Base-by-base conservation (phyloP, 306 rosid genomes). In the Boehmeria nivea region DNA sequence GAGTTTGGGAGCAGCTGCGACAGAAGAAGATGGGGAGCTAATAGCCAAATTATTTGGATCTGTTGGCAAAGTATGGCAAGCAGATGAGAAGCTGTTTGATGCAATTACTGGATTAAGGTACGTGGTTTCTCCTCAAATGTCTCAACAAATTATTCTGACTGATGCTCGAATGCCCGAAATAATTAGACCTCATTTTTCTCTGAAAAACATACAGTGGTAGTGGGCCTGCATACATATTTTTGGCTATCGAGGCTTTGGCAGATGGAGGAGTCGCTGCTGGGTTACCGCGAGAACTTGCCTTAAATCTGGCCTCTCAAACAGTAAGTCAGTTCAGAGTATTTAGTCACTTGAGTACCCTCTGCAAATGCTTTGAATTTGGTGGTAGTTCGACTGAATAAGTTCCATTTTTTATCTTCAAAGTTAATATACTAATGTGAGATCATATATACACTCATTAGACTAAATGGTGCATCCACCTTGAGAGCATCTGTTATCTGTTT, bases 211-310 rank as follows among this genome's bases (percentile, higher is more conserved):
- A 69, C 99, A 93, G 99, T 72, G 99, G 94, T 49, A 87, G 99
- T 47, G 99, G 99, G 45, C 99, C 95, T 49, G 99, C 96, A 49
- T 93, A 88, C 57, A 38, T 93, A 62, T 93, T 70, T 66, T 71
- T 93, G 77, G 96, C 88, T 2, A 88, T 93, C 54, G 96, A 93
- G 76, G 99, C 96, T 76, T 73, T 93, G 79, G 96, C 99, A 15
- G 99, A 93, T 70, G 99, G 96, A 72, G 99, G 94, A 58, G 99
- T 88, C 51, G 99, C 99, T 73, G 99, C 99, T 50, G 99, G 96
- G 67, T 74, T 87, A 54, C 99, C 95, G 10, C 80, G 96, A 42
- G 95, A 85, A 61, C 95, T 93, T 78, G 80, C 96, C 34, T 51
- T 87, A 69, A 78, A 73, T 55, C 78, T 93, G 57, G 99, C 99